Evolutionary conservation across 345 rosid genomes (phyloP), one percentile per base, ranked within the genome.

Genomic region (Eucalyptus tenuipes): DNA sequence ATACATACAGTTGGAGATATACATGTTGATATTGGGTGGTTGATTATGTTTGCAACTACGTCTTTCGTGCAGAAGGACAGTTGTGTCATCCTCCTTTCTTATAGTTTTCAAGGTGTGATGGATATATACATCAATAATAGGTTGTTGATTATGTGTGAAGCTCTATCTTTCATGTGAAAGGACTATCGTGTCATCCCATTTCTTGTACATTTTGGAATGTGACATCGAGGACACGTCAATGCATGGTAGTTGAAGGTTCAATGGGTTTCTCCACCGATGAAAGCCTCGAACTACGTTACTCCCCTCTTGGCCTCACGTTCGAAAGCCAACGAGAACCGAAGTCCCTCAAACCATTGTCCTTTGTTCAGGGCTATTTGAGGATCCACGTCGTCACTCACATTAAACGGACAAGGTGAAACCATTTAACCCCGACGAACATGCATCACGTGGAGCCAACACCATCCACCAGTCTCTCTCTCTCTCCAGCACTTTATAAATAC

Each of bases 11-110:
- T 47, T 49, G 7, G 4, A 52, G 4, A 7, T 52, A 52, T 0
- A 55, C 27, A 22, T 2, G 12, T 55, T 9, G 29, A 55, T 55
- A 55, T 55, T 5, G 3, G 27, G 6, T 1, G 3, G 27, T 4
- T 55, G 1, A 0, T 55, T 55, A 55, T 55, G 29, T 55, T 4
- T 52, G 57, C 25, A 52, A 52, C 10, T 52, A 52, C 0, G 29
- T 55, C 29, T 25, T 55, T 55, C 6, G 6, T 55, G 61, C 0
- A 2, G 29, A 55, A 55, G 6, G 0, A 22, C 0, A 9, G 27
- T 10, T 22, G 29, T 4, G 13, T 55, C 13, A 25, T 55, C 12
- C 61, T 52, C 61, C 1, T 24, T 55, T 24, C 0, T 55, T 55
- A 3, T 24, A 55, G 6, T 55, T 55, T 55, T 55, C 2, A 55